Conservation (phyloP, 345 rosid genomes). For the Lenwebbia sp. region DNA sequence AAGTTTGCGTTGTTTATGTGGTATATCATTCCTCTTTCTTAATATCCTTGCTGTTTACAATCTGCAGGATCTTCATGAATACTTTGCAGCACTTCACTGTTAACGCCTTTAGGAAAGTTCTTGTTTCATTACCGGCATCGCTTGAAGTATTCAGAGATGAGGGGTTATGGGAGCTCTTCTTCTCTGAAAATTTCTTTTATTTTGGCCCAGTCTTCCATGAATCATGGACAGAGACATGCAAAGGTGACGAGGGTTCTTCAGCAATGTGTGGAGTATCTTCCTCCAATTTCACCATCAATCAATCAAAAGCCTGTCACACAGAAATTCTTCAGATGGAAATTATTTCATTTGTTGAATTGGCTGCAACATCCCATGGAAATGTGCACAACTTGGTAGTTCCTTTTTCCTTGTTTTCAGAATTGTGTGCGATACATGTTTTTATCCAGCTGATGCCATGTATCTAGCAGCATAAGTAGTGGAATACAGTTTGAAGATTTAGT, state of each 20-base stretch:
- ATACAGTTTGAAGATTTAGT: not conserved
- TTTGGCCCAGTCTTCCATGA: constrained; percentile 28
- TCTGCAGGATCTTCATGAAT: constrained; percentile 35
- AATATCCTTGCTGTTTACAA: not conserved
- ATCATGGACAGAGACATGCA: constrained; percentile 14
- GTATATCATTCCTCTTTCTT: not conserved
- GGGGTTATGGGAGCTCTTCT: constrained; percentile 65
- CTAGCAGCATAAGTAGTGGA: not conserved
- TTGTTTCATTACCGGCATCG: constrained; percentile 35
- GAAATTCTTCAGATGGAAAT: constrained; percentile 48
- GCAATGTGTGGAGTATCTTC: constrained; percentile 14
- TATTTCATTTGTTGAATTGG: constrained; percentile 51
- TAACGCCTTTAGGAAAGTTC: constrained; percentile 39
- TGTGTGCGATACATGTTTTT: not conserved
- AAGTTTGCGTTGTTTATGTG: not conserved
- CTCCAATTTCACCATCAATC: constrained; percentile 5
- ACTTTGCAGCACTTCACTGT: constrained; percentile 45
- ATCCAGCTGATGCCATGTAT: not conserved
- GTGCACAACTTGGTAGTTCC: constrained; percentile 45
- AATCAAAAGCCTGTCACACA: constrained; percentile 13
- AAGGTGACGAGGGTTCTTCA: constrained; percentile 2
- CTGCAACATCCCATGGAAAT: constrained; percentile 46
- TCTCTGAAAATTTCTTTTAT: constrained; percentile 64
- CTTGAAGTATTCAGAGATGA: constrained; percentile 51
- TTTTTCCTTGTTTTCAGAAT: not conserved